Evolutionary conservation across 1,284 basidiomycete species (phyloP).

Genomic region (Cryptococcus sp.): DNA sequence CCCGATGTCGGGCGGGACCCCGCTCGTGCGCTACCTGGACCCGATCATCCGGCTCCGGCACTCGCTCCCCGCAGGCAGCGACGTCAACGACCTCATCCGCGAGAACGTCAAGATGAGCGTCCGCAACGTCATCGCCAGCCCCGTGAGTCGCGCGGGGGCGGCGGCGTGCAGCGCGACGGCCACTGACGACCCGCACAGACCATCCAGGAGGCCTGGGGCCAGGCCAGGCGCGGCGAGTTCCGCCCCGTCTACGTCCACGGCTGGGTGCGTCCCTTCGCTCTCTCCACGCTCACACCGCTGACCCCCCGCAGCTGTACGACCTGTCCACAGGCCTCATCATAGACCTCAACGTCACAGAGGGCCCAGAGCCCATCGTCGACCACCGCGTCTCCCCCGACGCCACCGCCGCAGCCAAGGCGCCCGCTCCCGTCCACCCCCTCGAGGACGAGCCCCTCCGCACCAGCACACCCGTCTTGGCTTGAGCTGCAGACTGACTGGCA

Average conservation of each 20-base stretch:
- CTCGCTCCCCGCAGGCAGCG: constrained; percentile 52
- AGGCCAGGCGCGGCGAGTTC: constrained; percentile 53
- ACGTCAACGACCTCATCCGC: constrained; percentile 62
- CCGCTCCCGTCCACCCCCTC: too few relatives aligned
- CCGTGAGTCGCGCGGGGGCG: constrained; percentile 21
- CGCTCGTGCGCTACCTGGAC: constrained; percentile 68
- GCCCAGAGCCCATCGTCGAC: constrained; percentile 23
- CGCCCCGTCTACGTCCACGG: constrained; percentile 67
- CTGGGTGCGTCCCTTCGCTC: constrained; percentile 53
- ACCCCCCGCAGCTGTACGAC: constrained; percentile 60
- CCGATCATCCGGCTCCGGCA: constrained; percentile 63
- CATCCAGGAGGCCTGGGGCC: constrained; percentile 68
- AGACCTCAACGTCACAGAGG: constrained; percentile 60
- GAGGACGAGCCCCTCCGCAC: not conserved
- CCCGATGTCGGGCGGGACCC: constrained; percentile 43
- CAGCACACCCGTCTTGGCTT: not conserved
- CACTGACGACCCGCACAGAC: too few relatives aligned
- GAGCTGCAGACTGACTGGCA: too few relatives aligned
- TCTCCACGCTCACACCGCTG: not conserved
- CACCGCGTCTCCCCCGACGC: not conserved
- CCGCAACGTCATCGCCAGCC: constrained; percentile 62
- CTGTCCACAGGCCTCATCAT: constrained; percentile 64
- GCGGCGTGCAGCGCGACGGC: too few relatives aligned
- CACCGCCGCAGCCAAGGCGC: not conserved
- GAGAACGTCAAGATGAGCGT: constrained; percentile 77